Base-by-base conservation (phyloP, 805 yeast species). In the Saturnispora serradocipensis region DNA sequence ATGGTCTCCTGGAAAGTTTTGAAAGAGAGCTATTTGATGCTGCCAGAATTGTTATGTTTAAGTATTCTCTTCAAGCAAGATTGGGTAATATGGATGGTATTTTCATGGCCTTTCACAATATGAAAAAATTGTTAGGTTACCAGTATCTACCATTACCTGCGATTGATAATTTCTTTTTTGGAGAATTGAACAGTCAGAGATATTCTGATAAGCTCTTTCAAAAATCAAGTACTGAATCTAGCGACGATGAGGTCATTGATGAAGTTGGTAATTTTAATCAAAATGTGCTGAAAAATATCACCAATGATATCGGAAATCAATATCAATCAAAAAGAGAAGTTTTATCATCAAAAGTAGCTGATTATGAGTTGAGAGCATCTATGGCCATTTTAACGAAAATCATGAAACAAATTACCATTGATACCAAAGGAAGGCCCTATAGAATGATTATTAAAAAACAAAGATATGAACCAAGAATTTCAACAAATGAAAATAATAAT, bases 1-100 rank as follows among this genome's bases (percentile, higher is more conserved):
- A 68, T 46, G 98, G 97, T 0, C 64, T 66, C 38, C 81, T 67
- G 61, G 96, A 88, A 64, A 85, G 95, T n/a, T 86, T 81, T 64
- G 88, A 86, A 59, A 72, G 90, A 18, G 99, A 91, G 61, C 74
- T 77, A 63, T 74, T 71, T 54, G 98, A 91, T 61, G 74, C 91
- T 59, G 77, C 83, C 16, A 70, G 86, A 53, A 78, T 91, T 2
- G 84, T 93, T 0, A 68, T 91, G 67, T 70, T 91, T 58, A 91
- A 91, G 67, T 91, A 91, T 62, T 77, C 86, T 2, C 72, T 91
- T 57, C 98, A 93, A 66, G 98, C 97, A 0, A 74, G 97, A 55
- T 86, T 91, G 42, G 99, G 98, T 3, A 82, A 86, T 59, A 91
- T 93, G 98, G 97, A 90, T 67, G 99, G 99, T 5, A 88, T 93